Base-by-base conservation (phyloP, 2,329 filamentous ascomycete species). In the Teratosphaeria destructans region DNA sequence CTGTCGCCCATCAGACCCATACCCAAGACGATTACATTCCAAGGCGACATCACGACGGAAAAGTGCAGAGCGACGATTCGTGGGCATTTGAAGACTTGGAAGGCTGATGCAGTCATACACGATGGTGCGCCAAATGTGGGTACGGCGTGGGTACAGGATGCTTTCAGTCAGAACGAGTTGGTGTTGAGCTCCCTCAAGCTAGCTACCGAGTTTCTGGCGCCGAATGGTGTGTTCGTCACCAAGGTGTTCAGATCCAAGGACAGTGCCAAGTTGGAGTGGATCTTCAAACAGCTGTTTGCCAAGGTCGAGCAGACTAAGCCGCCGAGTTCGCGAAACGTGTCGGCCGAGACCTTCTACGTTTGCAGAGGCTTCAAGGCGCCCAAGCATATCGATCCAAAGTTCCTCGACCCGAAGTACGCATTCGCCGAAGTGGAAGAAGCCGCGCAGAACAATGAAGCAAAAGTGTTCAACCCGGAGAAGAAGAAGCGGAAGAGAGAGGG, bases 221-320 rank as follows among this genome's bases (percentile, higher is more conserved):
- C 93, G 72, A 90, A 92, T 54, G 94, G 94, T 64, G 93, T 87
- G 8, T 97, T 97, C 65, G 92, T 97, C 53, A 97, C 93, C 59
- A 99, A 99, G 76, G 90, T 99, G 52, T 99, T 99, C 80, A 81
- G 94, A 63, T 95, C 90, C 37, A 97, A 96, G 72, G 93, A 99
- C 72, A 97, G 96, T 79, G 96, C 96, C 72, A 87, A 90, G 60
- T 77, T 99, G 54, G 82, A 97, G 55, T 99, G 94, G 94, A 92
- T 97, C 37, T 91, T 97, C 79, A 96, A 96, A 72, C 94, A 99
- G 74, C 81, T 99, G 0, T 99, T 99, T 78, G 82, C 82, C 55
- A 95, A 94, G 66, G 94, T 99, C 64, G 93, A 99, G 73, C 93
- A 95, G 55, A 99, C 94, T 5, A 99, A 99, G 75, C 94, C 94